Percentiles rank a stretch among this genome's conserved stretches.
phyloP scores from a whole-genome alignment of 2,329 filamentous ascomycete species.

The Ploettnerulaceae sp. region DNA sequence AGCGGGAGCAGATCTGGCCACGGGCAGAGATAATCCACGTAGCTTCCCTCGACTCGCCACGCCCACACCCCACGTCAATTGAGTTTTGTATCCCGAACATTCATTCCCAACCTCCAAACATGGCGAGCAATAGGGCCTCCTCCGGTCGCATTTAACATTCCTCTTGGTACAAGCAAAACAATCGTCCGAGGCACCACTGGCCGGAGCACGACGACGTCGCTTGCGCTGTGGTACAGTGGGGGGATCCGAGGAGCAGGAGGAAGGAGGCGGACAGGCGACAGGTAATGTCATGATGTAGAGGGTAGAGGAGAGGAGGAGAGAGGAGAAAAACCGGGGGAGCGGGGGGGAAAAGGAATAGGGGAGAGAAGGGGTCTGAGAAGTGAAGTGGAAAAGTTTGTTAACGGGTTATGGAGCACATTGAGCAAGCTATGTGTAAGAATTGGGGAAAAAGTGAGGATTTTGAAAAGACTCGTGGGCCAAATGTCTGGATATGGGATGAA shows the following conservation, averaged over 20 bases:
- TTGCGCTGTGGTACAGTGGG: slow-evolving; percentile 40
- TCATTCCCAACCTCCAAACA: slow-evolving; percentile 89
- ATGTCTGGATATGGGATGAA: slow-evolving; percentile 18
- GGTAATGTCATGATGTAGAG: slow-evolving; percentile 32
- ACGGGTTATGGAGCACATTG: slow-evolving; percentile 18
- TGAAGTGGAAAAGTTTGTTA: slow-evolving; percentile 11
- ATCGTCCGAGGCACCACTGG: slow-evolving; percentile 86
- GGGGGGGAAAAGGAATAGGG: too few relatives aligned
- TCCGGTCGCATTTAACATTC: slow-evolving; percentile 80
- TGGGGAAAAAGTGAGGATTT: neutral
- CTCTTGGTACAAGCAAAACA: slow-evolving; percentile 91
- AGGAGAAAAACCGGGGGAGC: too few relatives aligned
- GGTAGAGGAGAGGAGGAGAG: slow-evolving; percentile 2
- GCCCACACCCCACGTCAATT: slow-evolving; percentile 92
- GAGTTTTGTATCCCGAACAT: slow-evolving; percentile 94
- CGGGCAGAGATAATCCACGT: slow-evolving; percentile 73
- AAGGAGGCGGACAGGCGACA: slow-evolving; percentile 32
- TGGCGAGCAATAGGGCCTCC: slow-evolving; percentile 89
- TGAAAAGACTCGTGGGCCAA: slow-evolving; percentile 17
- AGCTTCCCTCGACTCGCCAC: slow-evolving; percentile 95
- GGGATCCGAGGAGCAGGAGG: slow-evolving; percentile 26
- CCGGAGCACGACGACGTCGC: slow-evolving; percentile 80
- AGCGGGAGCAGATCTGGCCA: slow-evolving; percentile 53
- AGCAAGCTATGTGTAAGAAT: slow-evolving; percentile 20
- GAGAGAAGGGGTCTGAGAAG: too few relatives aligned